Conservation (phyloP, 2,329 filamentous ascomycete genomes). For the Seiridium unicorne region DNA sequence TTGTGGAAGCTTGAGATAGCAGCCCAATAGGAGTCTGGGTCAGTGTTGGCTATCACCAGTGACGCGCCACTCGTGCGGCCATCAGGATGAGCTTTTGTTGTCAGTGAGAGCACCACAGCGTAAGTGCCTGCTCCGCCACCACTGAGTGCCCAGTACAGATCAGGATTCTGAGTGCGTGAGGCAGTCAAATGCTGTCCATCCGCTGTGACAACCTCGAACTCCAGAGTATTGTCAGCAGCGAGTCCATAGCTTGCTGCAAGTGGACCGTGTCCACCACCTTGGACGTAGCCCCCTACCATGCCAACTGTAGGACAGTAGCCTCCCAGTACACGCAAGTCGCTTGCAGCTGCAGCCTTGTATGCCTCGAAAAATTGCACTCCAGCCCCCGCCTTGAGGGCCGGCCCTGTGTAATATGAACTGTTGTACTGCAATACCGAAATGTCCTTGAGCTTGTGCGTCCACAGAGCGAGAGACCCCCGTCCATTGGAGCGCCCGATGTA, state of each 20-base stretch:
- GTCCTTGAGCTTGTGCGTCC: constrained; percentile 29
- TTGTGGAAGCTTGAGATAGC: constrained; percentile 5
- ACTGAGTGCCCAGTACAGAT: constrained; percentile 53
- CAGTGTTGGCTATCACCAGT: background rate
- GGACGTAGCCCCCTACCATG: constrained; percentile 43
- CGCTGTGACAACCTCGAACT: constrained; percentile 14
- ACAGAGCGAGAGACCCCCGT: constrained; percentile 25
- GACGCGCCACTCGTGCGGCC: constrained; percentile 14
- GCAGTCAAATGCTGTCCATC: constrained; percentile 31
- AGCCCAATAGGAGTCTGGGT: background rate
- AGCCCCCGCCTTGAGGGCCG: constrained; percentile 22
- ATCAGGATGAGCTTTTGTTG: constrained; percentile 41
- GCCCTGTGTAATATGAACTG: constrained; percentile 17
- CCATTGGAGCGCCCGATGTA: constrained; percentile 29
- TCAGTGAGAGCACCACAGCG: constrained; percentile 47
- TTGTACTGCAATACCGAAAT: constrained; percentile 19
- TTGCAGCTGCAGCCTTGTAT: constrained; percentile 9
- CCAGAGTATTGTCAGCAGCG: constrained; percentile 40
- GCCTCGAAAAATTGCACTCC: constrained; percentile 19
- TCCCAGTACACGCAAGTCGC: constrained; percentile 34
- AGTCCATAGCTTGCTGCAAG: constrained; percentile 36
- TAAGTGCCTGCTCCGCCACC: constrained; percentile 50
- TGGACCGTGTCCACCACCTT: constrained; percentile 44
- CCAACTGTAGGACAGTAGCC: constrained; percentile 37
- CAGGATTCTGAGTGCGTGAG: constrained; percentile 36